Conservation (phyloP, 1,284 basidiomycete genomes). For the Heterobasidion occidentale region DNA sequence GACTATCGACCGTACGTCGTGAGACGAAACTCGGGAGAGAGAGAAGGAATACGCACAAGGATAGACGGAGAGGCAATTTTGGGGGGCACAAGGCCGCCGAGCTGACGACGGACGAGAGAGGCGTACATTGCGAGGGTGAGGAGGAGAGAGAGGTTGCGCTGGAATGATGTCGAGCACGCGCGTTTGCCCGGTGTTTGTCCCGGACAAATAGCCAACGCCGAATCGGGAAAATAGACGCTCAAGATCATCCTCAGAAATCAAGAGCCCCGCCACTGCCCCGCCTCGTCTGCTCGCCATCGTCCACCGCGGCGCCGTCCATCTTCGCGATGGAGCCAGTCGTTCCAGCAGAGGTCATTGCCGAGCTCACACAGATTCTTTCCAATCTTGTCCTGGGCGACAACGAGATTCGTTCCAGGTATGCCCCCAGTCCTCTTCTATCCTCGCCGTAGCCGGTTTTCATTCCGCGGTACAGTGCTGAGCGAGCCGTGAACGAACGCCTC, state of each 20-base stretch:
- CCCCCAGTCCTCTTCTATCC: slow-evolving; percentile 10
- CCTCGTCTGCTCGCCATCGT: too few relatives aligned
- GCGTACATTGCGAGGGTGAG: slow-evolving; percentile 54
- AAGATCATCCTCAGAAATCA: too few relatives aligned
- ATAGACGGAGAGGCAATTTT: slow-evolving; percentile 91
- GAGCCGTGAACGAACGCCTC: slow-evolving; percentile 69
- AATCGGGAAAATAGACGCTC: not conserved
- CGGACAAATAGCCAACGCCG: not conserved
- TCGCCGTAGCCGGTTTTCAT: slow-evolving; percentile 4
- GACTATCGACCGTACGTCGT: slow-evolving; percentile 34
- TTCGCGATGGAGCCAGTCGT: slow-evolving; percentile 35
- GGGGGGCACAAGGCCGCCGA: slow-evolving; percentile 82
- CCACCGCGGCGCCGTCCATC: too few relatives aligned
- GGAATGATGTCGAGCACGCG: not conserved
- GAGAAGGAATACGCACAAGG: slow-evolving; percentile 52
- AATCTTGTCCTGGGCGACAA: slow-evolving; percentile 78
- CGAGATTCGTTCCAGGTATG: slow-evolving; percentile 62
- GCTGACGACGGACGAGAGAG: slow-evolving; percentile 75
- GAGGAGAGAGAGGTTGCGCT: not conserved
- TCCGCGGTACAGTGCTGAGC: slow-evolving; percentile 50
- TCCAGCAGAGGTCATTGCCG: slow-evolving; percentile 57
- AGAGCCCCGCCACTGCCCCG: too few relatives aligned
- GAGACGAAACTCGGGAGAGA: not conserved
- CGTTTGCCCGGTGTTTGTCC: not conserved
- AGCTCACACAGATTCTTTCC: slow-evolving; percentile 74